Evolutionary conservation across 2,329 filamentous ascomycete genomes (phyloP), one percentile per base, ranked within the genome.

Genomic region (Talaromyces albobiverticillius): DNA sequence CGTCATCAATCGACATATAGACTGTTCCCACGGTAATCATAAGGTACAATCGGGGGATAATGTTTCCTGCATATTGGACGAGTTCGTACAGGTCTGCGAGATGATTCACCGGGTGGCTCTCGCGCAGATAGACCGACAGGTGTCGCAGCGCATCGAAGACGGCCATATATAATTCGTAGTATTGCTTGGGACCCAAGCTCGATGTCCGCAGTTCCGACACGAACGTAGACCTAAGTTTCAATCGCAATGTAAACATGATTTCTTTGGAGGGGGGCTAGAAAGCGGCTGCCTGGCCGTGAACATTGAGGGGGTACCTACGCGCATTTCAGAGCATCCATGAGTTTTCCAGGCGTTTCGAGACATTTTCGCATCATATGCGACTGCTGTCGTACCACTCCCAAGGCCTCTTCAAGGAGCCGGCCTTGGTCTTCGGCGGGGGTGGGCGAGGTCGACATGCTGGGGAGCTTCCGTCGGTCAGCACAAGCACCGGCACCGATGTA

Each of bases 251-350:
- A 51, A 40, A 45, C 38, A 54, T 56, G n/a, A 59, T 59, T 38
- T 26, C 22, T n/a, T 34, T 11, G 20, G 42, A 22, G 11, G 8
- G 34, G 22, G 31, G 14, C 13, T 49, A 48, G 46, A 38, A 51
- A 50, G 31, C 57, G 61, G 65, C 59, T 67, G 63, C 62, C 64
- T 69, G 51, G 59, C 16, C 20, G 14, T n/a, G 18, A 18, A 20
- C 4, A 42, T 8, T 20, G 32, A 32, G 4, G 31, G 38, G 40
- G 11, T 61, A 79, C 88, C 66, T 83, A 97, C 94, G 92, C 96
- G 89, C 93, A 97, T 79, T 99, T 99, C 67, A 99, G 84, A 66
- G 94, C 94, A 80, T 99, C 94, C 94, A 99, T 99, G 62, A 99
- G 86, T 82, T 99, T 99, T 61, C 94, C 93, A 6, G 94, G 92